Evolutionary conservation across 768 basidiomycete species (phyloP).

Genomic region (Thelephora ganbajun): DNA sequence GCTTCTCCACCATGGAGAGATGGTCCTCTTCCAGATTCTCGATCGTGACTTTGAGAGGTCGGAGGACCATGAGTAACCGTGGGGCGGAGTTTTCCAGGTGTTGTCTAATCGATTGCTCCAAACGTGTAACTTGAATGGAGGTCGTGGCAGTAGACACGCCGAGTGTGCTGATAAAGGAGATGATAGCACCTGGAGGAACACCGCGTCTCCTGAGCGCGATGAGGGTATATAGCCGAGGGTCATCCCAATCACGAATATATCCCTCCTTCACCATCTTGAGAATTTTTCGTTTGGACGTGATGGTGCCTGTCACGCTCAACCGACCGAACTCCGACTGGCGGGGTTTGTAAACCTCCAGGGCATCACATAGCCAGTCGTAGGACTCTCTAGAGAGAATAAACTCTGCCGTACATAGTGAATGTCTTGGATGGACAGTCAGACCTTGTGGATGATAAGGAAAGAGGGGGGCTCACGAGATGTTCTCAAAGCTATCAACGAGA

Average conservation of each 20-base stretch:
- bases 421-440: constrained; percentile 31
- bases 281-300: constrained; percentile 96
- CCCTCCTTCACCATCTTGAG: constrained; percentile 72
- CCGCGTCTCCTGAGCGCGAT: constrained; percentile 92
- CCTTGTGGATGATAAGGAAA: background rate
- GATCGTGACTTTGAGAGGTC: constrained; percentile 82
- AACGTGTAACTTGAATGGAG: constrained; percentile 77
- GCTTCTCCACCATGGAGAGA: constrained; percentile 71
- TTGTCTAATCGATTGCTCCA: constrained; percentile 79
- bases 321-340: constrained; percentile 95
- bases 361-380: constrained; percentile 98
- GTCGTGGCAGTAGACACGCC: constrained; percentile 81
- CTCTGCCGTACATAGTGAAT: constrained; percentile 93
- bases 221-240: constrained; percentile 92
- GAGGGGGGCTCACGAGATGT: constrained; percentile 94
- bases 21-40: constrained; percentile 86
- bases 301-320: constrained; percentile 82
- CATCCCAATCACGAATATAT: constrained; percentile 89
- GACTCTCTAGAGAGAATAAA: constrained; percentile 93
- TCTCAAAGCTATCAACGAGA: constrained; percentile 95
- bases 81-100: constrained; percentile 85
- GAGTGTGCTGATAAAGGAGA: constrained; percentile 85
- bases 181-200: constrained; percentile 91
- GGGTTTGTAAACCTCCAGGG: constrained; percentile 93
- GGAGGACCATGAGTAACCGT: constrained; percentile 81